Evolutionary conservation across 2,329 filamentous ascomycete genomes (phyloP).

Genomic region (Arthrobotrys musiformis): DNA sequence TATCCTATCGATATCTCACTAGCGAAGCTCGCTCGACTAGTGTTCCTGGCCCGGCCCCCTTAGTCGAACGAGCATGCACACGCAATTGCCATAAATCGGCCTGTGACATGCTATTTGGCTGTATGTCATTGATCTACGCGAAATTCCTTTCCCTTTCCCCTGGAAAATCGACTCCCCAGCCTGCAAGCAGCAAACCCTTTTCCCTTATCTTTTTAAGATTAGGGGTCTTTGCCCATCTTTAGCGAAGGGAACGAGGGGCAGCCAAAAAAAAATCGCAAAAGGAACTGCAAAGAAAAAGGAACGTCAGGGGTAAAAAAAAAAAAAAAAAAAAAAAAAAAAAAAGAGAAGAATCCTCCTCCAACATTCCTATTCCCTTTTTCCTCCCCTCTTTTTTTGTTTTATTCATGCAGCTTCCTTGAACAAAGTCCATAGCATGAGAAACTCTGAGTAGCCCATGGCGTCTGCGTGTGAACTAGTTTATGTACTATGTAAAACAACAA

Average conservation of each 20-base stretch:
- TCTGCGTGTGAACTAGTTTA: too few species aligned
- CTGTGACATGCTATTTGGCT: not conserved
- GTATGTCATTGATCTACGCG: not conserved
- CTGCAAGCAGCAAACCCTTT: not conserved
- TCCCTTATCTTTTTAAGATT: slow-evolving; percentile 49
- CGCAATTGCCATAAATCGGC: not conserved
- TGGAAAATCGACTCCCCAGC: not conserved
- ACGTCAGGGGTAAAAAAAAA: slow-evolving; percentile 53
- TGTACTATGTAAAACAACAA: not conserved
- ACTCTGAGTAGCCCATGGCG: too few species aligned
- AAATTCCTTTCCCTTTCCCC: slow-evolving; percentile 10
- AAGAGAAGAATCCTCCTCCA: slow-evolving; percentile 22
- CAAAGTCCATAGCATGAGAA: slow-evolving; percentile 2
- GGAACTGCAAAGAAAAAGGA: slow-evolving; percentile 30
- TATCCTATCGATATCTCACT: not conserved
- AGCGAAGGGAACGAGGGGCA: slow-evolving; percentile 20
- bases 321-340: slow-evolving; percentile 42
- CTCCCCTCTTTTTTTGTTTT: not conserved
- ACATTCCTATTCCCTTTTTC: not conserved
- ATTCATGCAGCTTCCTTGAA: slow-evolving; percentile 6
- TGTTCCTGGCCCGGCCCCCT: too few species aligned
- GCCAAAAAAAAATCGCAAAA: not conserved
- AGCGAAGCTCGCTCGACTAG: not conserved
- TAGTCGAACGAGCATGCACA: not conserved
- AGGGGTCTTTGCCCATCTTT: slow-evolving; percentile 5